phyloP scores from a whole-genome alignment of 2,329 filamentous ascomycete genomes.

The Aspergillus intermedius region DNA sequence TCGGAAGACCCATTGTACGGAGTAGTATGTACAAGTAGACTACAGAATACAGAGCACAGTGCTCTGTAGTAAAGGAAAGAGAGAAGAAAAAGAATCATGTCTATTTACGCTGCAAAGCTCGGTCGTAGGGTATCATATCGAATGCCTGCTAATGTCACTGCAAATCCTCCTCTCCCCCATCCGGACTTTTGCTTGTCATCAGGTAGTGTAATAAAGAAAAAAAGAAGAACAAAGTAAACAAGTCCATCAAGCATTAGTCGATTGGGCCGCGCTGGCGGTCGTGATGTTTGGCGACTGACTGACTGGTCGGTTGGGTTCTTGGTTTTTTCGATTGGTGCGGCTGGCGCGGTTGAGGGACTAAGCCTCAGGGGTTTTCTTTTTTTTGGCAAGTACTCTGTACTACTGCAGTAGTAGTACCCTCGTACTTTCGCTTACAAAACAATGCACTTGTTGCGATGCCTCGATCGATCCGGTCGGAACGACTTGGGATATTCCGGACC shows the following conservation, averaged over 20 bases:
- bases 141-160: slow-evolving; percentile 31
- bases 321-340: too few species aligned
- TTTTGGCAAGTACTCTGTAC: not conserved
- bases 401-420: slow-evolving; percentile 6
- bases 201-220: not conserved
- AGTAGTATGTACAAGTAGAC: not conserved
- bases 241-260: too few species aligned
- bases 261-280: too few species aligned
- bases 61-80: not conserved
- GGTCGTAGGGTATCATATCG: slow-evolving; percentile 39
- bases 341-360: not conserved
- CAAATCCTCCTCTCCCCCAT: not conserved
- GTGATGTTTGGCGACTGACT: too few species aligned
- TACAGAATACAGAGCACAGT: not conserved
- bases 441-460: slow-evolving; percentile 33
- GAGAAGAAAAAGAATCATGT: not conserved
- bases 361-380: not conserved
- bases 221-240: too few species aligned
- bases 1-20: too few species aligned
- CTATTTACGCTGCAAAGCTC: slow-evolving; percentile 22
- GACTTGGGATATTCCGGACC: slow-evolving; percentile 34
- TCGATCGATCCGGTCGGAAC: slow-evolving; percentile 33
- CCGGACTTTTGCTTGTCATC: not conserved
- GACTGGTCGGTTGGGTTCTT: too few species aligned
- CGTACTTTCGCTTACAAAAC: slow-evolving; percentile 27